These are phyloP conservation scores for Trifolium repens DNA, from an alignment of 306 rosid genomes.

Conservation along the genomic window DNA sequence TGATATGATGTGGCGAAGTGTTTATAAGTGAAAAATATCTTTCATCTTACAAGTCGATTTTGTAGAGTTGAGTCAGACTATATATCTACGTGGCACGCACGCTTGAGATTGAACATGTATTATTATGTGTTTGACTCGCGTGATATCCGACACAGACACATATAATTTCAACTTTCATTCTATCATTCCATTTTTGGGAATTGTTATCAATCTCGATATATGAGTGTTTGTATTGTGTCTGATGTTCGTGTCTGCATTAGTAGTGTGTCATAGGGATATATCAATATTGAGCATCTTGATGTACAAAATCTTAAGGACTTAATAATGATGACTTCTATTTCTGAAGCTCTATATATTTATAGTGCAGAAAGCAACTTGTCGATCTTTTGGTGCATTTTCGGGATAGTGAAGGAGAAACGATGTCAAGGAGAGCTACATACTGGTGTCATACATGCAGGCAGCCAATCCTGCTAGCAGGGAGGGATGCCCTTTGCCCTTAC, in stretches of 20 bases:
- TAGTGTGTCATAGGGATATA: not conserved
- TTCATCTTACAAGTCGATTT: not conserved
- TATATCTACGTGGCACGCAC: no score
- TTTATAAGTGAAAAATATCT: not conserved
- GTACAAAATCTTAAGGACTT: not conserved
- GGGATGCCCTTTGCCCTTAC: conserved; percentile 55
- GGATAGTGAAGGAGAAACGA: conserved; percentile 33
- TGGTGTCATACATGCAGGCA: conserved; percentile 67
- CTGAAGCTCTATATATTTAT: conserved; percentile 14
- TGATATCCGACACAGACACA: not conserved
- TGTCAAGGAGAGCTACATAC: conserved; percentile 62
- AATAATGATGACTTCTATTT: not conserved
- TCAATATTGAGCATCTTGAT: conserved; percentile 1
- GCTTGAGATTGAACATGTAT: not conserved
- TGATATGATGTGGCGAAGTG: not conserved
- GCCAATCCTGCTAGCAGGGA: conserved; percentile 44
- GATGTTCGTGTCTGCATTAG: not conserved
- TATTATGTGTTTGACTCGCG: not conserved
- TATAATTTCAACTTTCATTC: not conserved
- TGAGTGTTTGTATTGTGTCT: not conserved
- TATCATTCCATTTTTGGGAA: not conserved
- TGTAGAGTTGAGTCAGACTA: not conserved
- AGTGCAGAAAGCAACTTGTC: conserved; percentile 31
- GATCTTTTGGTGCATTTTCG: conserved; percentile 4
- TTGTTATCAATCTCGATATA: not conserved